Evolutionary conservation across 495 filamentous ascomycete genomes (phyloP).

Genomic region (Penicillium diatomitis): DNA sequence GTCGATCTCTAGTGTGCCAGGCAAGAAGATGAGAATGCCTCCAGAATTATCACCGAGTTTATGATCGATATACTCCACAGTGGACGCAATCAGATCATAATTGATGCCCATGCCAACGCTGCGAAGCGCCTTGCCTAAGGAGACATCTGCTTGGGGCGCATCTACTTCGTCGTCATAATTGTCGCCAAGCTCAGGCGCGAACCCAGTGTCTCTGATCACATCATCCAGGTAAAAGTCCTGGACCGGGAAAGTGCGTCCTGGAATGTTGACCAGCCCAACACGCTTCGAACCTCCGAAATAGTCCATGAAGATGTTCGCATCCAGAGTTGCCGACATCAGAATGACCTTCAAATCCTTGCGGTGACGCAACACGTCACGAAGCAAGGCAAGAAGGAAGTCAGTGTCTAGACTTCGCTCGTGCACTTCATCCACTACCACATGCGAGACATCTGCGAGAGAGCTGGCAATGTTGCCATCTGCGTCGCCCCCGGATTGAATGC

Average conservation of each 20-base stretch:
- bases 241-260: conserved; percentile 84
- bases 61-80: conserved; percentile 69
- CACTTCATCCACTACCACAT: conserved; percentile 94
- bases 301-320: conserved; percentile 73
- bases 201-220: conserved; percentile 70
- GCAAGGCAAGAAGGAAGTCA: conserved; percentile 81
- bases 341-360: conserved; percentile 83
- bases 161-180: conserved; percentile 26
- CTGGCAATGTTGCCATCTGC: conserved; percentile 65
- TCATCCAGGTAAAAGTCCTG: conserved; percentile 87
- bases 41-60: conserved; percentile 61
- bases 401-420: conserved; percentile 94
- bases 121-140: conserved; percentile 58
- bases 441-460: conserved; percentile 79
- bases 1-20: conserved; percentile 78
- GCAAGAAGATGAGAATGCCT: conserved; percentile 89
- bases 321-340: conserved; percentile 96
- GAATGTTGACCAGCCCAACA: conserved; percentile 75
- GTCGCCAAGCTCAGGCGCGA: conserved; percentile 39
- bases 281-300: conserved; percentile 66
- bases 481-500: conserved; percentile 79
- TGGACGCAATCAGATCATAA: conserved; percentile 76
- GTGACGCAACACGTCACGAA: conserved; percentile 71
- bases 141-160: conserved; percentile 27
- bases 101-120: conserved; percentile 81